Base-by-base conservation (phyloP, 148 eudicot species). In the Camellia japonica region DNA sequence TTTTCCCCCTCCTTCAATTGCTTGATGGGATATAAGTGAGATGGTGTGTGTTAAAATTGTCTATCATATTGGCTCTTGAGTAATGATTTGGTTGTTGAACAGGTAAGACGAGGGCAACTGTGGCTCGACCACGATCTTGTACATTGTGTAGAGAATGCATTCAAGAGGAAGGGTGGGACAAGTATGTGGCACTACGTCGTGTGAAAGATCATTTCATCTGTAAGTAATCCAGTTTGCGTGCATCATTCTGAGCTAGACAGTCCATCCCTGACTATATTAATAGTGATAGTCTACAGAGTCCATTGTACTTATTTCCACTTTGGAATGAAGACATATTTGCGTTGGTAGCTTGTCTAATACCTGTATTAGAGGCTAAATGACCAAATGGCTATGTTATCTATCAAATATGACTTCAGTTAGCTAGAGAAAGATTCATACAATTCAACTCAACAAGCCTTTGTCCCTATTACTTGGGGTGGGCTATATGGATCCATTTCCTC, bases 71-170 rank as follows among this genome's bases (percentile, higher is more conserved):
- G 49, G 60, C 66, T 67, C 18, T 12, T 74, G 44, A 64, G 71
- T 20, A 54, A 38, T 66, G 61, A 11, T 82, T 76, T 80, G 70
- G 59, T 51, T 80, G 19, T 71, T 76, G 44, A 66, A 55, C 77
- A 92, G 97, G 91, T 87, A 84, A 62, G 72, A 91, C 75, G 84
- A 83, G 82, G 79, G 98, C 97, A 69, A 87, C 89, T 54, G 99
- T 83, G 78, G 65, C 91, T 73, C 84, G 90, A 74, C 94, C 97
- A 80, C 87, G 99, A 77, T 86, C 82, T n/a, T 95, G 99, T 86
- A 95, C 97, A 23, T 90, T 95, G 7, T 95, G 99, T 75, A 88
- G 93, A 83, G 98, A 95, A 82, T 95, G 99, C 90, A 88, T 95
- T 76, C 85, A 89, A 77, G 93, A 75, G 76, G 95, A 87, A 83